Percentiles rank a stretch among this genome's conserved stretches.
These are phyloP conservation scores for Cubamyces lactineus DNA, from an alignment of 768 basidiomycete genomes.

Conservation along the genomic window DNA sequence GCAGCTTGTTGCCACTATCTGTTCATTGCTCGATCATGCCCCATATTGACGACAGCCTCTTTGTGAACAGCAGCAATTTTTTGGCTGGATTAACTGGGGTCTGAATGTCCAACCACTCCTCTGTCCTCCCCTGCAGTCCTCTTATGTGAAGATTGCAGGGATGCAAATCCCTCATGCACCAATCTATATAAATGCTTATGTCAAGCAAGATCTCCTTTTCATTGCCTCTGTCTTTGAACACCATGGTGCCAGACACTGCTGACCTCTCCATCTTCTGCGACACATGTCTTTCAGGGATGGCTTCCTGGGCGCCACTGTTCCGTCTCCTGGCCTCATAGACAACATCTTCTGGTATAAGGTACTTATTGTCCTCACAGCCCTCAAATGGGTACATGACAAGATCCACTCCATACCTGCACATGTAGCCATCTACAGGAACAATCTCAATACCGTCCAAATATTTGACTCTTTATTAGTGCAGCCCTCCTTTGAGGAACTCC, in stretches of 20 bases:
- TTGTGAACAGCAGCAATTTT: conserved; percentile 36
- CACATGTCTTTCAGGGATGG: background rate
- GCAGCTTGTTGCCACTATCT: background rate
- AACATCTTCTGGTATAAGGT: conserved; percentile 21
- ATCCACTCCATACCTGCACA: background rate
- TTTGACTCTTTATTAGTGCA: conserved; percentile 29
- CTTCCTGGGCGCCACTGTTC: conserved; percentile 5
- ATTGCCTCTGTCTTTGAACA: conserved; percentile 24
- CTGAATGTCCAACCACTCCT: conserved; percentile 42
- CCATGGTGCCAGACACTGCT: conserved; percentile 25
- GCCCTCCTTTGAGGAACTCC: background rate
- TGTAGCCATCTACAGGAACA: conserved; percentile 27
- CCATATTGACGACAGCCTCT: conserved; percentile 13
- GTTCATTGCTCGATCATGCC: background rate
- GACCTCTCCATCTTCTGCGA: conserved; percentile 16
- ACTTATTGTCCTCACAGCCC: background rate
- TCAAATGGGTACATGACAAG: background rate
- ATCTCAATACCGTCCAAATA: conserved; percentile 31
- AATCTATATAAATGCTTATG: conserved; percentile 35
- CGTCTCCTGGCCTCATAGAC: conserved; percentile 10
- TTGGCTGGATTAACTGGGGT: conserved; percentile 45
- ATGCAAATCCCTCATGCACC: conserved; percentile 20
- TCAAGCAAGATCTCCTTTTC: conserved; percentile 40
- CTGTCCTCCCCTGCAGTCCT: conserved; percentile 31
- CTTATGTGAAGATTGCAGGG: conserved; percentile 39